Percentiles rank a stretch among this genome's conserved stretches.
phyloP scores from a whole-genome alignment of 2,329 filamentous ascomycete genomes.

The Thelonectria olida region DNA sequence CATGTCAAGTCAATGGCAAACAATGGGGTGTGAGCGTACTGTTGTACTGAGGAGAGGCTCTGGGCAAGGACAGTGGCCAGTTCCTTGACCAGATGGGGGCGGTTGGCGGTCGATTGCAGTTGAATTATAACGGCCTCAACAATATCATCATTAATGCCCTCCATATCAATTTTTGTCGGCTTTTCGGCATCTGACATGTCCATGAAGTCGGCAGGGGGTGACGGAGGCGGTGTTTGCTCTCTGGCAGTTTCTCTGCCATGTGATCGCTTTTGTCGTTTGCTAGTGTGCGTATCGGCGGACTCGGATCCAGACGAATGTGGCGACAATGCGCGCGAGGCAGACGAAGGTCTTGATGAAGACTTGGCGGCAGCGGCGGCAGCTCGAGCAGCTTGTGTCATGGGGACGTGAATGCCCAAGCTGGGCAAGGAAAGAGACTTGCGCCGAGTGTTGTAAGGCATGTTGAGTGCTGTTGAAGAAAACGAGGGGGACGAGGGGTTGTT shows the following conservation, averaged over 20 bases:
- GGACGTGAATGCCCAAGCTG: constrained; percentile 90
- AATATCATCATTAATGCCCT: constrained; percentile 92
- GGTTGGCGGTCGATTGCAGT: constrained; percentile 88
- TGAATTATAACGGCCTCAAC: constrained; percentile 90
- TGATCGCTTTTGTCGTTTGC: constrained; percentile 81
- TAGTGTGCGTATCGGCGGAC: constrained; percentile 51
- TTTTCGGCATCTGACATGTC: constrained; percentile 40
- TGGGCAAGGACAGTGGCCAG: constrained; percentile 82
- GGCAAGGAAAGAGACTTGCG: constrained; percentile 94
- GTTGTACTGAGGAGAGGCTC: constrained; percentile 84
- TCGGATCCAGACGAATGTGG: constrained; percentile 43
- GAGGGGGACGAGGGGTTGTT: constrained; percentile 13
- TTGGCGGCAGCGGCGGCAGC: constrained; percentile 59
- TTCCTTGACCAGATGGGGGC: constrained; percentile 94
- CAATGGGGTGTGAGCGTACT: constrained; percentile 66
- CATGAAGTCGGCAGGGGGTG: constrained; percentile 44
- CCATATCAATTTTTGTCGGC: constrained; percentile 64
- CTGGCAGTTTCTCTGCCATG: constrained; percentile 83
- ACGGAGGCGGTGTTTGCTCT: constrained; percentile 75
- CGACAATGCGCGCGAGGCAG: constrained; percentile 43
- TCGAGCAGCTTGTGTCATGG: constrained; percentile 71
- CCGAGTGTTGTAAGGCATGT: constrained; percentile 95
- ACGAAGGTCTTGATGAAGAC: constrained; percentile 43
- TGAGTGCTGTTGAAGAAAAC: constrained; percentile 18
- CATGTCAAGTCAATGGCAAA: constrained; percentile 24